A percentile compares a stretch with the other conserved stretches of the same genome.
Evolutionary conservation across 345 rosid species (phyloP).

Genomic region (Populus ilicifolia): DNA sequence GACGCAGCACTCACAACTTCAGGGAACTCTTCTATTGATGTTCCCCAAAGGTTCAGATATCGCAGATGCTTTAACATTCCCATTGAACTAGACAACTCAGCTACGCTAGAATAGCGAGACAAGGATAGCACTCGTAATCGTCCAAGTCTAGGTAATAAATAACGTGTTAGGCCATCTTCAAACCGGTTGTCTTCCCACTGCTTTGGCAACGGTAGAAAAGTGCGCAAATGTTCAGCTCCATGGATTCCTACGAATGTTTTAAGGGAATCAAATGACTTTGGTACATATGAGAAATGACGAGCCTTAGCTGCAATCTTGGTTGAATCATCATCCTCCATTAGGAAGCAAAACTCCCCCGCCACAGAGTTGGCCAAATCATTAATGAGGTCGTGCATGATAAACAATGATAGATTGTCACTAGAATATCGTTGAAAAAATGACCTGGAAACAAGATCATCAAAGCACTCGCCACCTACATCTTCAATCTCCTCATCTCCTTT

Average conservation of each 20-base stretch:
- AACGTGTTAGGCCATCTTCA: background rate
- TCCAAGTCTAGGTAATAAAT: background rate
- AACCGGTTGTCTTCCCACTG: background rate
- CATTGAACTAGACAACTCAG: too few relatives aligned
- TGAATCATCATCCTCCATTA: conserved; percentile 21
- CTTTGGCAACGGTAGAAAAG: background rate
- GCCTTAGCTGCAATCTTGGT: conserved; percentile 15
- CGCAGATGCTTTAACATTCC: too few relatives aligned
- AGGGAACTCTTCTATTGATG: too few relatives aligned
- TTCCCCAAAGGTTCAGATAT: too few relatives aligned
- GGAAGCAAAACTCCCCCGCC: conserved; percentile 20
- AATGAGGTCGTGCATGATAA: conserved; percentile 6
- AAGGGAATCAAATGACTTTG: too few relatives aligned
- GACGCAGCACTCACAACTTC: too few relatives aligned
- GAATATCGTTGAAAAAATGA: background rate
- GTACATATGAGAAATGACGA: conserved; percentile 33
- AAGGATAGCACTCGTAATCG: conserved; percentile 4
- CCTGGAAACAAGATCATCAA: conserved; percentile 6
- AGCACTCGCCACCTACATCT: background rate
- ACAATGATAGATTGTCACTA: background rate
- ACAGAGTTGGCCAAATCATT: conserved; percentile 36
- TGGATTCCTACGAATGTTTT: background rate
- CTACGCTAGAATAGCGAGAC: too few relatives aligned
- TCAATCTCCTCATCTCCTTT: background rate
- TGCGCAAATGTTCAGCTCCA: conserved; percentile 4